Base-by-base conservation (phyloP, 177 flowering plant species). In the Vitis hybrid region DNA sequence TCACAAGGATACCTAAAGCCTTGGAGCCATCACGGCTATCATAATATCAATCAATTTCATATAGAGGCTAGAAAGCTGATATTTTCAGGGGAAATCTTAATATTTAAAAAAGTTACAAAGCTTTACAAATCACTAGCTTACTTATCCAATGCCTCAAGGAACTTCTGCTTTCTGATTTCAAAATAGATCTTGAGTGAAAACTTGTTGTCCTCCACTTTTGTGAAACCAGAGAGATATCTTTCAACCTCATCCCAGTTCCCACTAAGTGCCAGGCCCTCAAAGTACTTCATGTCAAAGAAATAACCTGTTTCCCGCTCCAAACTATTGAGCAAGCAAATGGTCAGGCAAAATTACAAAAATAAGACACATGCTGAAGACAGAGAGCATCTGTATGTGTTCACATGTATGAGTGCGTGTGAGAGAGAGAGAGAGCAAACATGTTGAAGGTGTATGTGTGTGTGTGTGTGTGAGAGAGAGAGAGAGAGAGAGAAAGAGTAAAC, bases 91-190 rank as follows among this genome's bases (percentile, higher is more conserved):
- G 45, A 1, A 39, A 5, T 39, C 5, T 39, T 5, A 39, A 18
- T 18, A 48, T 18, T 15, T 7, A 9, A 13, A 63, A 45, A 11
- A 18, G 12, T 8, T 50, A 2, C 11, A 59, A 58, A 15, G 4
- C 51, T 11, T 5, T 22, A 5, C 1, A 59, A 52, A 10, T 22
- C 22, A 58, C 14, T 22, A 50, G 15, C 69, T 65, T 62, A 88
- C 91, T 66, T 76, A 66, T 88, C 88, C 61, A 88, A 63, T 51
- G 87, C 88, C 78, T 88, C 92, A 14, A 86, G 79, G 68, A 79
- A 88, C 50, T 79, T 80, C 60, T 80, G 90, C 71, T 86, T 86
- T 68, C 90, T 77, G 15, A 88, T 80, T 55, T 85, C 86, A 53
- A 86, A 85, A 55, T 78, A 86, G 10, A 83, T 77, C 71, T 79